Evolutionary conservation across 2,329 filamentous ascomycete species (phyloP), one percentile per base, ranked within the genome.

Genomic region (Juglanconis oblonga): DNA sequence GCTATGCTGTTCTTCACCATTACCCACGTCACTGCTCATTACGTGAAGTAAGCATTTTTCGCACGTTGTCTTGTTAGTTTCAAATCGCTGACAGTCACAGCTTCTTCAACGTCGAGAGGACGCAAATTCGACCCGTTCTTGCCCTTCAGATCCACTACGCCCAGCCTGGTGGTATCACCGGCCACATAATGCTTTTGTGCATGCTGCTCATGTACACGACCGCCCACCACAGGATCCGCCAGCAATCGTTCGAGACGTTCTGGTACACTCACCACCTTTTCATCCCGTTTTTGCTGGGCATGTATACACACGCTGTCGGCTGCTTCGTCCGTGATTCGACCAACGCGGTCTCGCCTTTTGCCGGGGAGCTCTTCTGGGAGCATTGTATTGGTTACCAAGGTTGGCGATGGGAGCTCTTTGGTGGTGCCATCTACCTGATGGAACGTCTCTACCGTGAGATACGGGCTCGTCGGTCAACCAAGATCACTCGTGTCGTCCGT

Each of bases 251-350:
- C 71, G 95, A 99, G 77, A 96, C 94, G 0, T 99, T 99, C 74
- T 99, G 95, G 95, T 99, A 99, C 77, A 97, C 92, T 0, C 95
- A 99, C 76, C 95, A 99, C 70, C 84, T 99, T n/a, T 98, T 98
- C 70, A 90, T 99, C 62, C 94, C 95, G 1, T 99, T 99, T 75
- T 77, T 98, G 70, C 82, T 99, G 49, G 94, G 86, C 50, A 87
- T 99, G 67, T 99, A 98, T 76, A 98, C 94, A 11, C 95, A 99
- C 74, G 94, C 95, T 1, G 91, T 91, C 7, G 93, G 92, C 62
- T 99, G 95, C 77, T 99, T 99, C 77, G 95, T 99, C 44, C 90
- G 95, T 66, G 93, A 97, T 71, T 89, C 87, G 1, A 74, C 80
- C 5, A 70, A 85, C 0, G 84, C 87, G 2, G 82, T 88, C 67